Conservation (phyloP, 805 yeast species). For the Candida multigemmis region DNA sequence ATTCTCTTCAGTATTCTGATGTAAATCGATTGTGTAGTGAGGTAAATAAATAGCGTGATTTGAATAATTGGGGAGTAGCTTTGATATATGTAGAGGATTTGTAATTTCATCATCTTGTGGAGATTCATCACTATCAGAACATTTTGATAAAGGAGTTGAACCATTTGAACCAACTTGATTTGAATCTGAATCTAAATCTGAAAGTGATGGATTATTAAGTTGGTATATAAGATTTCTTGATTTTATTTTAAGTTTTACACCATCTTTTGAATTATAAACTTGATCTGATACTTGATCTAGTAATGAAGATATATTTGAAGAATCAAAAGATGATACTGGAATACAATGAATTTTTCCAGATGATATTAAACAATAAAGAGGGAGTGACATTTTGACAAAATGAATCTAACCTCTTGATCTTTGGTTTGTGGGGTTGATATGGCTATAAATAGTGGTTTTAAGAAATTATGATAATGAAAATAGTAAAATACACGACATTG, state of each 20-base stretch:
- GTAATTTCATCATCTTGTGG: constrained; percentile 2
- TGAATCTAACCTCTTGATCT: too few species aligned
- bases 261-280: neutral
- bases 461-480: too few species aligned
- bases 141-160: neutral
- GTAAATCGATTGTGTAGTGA: constrained; percentile 28
- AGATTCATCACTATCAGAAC: constrained; percentile 4
- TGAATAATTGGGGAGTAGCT: constrained; percentile 15
- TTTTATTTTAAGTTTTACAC: constrained; percentile 5
- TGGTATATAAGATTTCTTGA: constrained; percentile 24
- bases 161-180: neutral
- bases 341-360: constrained; percentile 16
- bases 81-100: constrained; percentile 3
- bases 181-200: constrained; percentile 21
- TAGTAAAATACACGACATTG: too few species aligned
- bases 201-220: constrained; percentile 26
- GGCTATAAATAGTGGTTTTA: too few species aligned
- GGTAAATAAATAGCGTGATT: constrained; percentile 46
- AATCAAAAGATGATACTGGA: too few species aligned
- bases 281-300: too few species aligned
- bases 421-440: too few species aligned
- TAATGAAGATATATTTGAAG: too few species aligned
- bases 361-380: constrained; percentile 20
- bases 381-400: too few species aligned
- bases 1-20: constrained; percentile 22